Evolutionary conservation across 2,329 filamentous ascomycete species (phyloP), one percentile per base, ranked within the genome.

Genomic region (Didymella segeticola): DNA sequence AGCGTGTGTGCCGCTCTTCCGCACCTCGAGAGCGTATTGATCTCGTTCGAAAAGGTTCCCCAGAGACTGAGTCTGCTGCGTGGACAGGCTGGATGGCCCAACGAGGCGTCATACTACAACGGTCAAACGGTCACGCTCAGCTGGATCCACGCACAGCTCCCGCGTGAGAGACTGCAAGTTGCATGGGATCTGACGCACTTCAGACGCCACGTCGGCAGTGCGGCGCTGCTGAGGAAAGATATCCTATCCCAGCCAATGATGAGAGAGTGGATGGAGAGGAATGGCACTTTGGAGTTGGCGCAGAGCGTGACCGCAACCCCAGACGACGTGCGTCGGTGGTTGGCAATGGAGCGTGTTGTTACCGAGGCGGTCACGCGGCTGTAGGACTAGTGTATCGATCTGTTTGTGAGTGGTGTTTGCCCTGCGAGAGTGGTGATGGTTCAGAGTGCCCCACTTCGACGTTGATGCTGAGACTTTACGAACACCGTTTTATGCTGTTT

Each of bases 1-100:
- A 46, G 48, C 3, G 51, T 61, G 9, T 53, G 55, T 10, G 19
- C 29, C 7, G 47, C 58, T 11, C 47, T 63, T 11, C 56, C 54
- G 7, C 56, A 53, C 15, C 53, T 63, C 5, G 22, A 31, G 0
- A 30, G 47, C 1, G 19, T 60, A 0, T 29, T 61, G 27, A 43
- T 63, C 27, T 52, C 58, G 0, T 58, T 54, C 30, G 22, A 41
- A 9, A 15, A 34, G 36, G 22, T 20, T 0, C 34, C 34, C 19
- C n/a, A 23, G 6, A 23, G 34, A 6, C n/a, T 37, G 34, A 9
- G 12, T 37, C 20, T 37, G 11, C 20, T 37, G 12, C 19, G 17
- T 20, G 34, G 34, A 20, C 34, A 20, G 9, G 34, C 34, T 23
- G n/a, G 34, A 23, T 37, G 34, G 34, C 34, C 34, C 10, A 23